Evolutionary conservation across 805 yeast genomes (phyloP), one percentile per base, ranked within the genome.

Genomic region (Novakomyces olei): DNA sequence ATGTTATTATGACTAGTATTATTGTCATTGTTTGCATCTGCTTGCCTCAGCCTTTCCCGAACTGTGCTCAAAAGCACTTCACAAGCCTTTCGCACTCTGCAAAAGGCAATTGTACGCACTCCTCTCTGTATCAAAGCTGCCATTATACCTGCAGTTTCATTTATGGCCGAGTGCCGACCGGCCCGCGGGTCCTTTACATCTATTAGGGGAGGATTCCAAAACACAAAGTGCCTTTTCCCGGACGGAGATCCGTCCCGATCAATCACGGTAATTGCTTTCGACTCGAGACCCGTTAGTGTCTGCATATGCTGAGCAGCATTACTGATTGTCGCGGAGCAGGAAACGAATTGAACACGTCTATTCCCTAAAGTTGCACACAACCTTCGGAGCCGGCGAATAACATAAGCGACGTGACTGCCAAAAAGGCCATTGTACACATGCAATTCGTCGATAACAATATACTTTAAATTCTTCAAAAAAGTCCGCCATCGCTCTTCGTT

Each of bases 301-400:
- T 65, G 51, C 71, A 85, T 77, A 45, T 81, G 91, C 6, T 60
- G 44, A 0, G 57, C 54, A 0, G 98, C 96, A 29, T 69, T 63
- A 37, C 66, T 65, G 35, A 88, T 64, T 0, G 99, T 88, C 0
- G 99, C 99, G 0, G 96, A 83, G 53, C 98, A 85, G 1, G 93
- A 76, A 4, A 88, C 69, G 47, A 76, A 80, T 35, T 63, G 65
- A 26, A 79, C 43, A 2, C 55, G 39, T n/a, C 51, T 40, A 38
- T 73, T 72, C 0, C 73, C 72, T 20, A 65, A 46, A 36, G 55
- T 50, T 3, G 56, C 43, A 39, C 79, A 65, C 1, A 85, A 46
- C 32, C 99, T 53, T 30, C 76, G 57, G 19, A 88, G 51, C 30
- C 99, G 51, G 37, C 93, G 60, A 72, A 88, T 67, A 0, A 88